These are phyloP conservation scores for Pleurotus citrinopileatus DNA, from an alignment of 768 basidiomycete genomes.

Conservation along the genomic window DNA sequence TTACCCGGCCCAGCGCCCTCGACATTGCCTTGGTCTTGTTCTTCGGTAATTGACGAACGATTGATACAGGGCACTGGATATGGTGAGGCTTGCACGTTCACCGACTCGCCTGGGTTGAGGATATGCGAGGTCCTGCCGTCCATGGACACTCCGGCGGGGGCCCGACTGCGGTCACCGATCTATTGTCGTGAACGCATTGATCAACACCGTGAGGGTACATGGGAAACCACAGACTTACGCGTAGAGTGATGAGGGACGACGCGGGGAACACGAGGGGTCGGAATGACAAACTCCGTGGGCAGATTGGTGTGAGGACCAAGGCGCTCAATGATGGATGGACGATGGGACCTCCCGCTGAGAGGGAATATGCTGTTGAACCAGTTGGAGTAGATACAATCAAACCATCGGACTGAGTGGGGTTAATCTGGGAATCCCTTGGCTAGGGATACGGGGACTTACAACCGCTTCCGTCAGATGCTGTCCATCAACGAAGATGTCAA, in stretches of 20 bases:
- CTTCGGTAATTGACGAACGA: conserved; percentile 70
- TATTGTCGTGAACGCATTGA: too few relatives aligned
- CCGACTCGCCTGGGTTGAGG: conserved; percentile 81
- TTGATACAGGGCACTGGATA: conserved; percentile 94
- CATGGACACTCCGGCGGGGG: conserved; percentile 89
- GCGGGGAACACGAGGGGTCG: conserved; percentile 88
- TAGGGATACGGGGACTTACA: conserved; percentile 44
- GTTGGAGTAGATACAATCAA: conserved; percentile 94
- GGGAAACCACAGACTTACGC: conserved; percentile 41
- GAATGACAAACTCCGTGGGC: conserved; percentile 89
- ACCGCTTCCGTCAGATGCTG: conserved; percentile 96
- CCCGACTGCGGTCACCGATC: conserved; percentile 84
- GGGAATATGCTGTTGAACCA: conserved; percentile 93
- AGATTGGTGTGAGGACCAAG: conserved; percentile 92
- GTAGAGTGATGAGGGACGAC: conserved; percentile 70
- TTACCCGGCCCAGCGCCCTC: conserved; percentile 77
- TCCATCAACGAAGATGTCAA: conserved; percentile 91
- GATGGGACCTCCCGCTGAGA: conserved; percentile 94
- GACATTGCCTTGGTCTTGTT: conserved; percentile 37
- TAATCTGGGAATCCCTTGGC: conserved; percentile 10
- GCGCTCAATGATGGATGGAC: conserved; percentile 91
- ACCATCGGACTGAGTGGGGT: conserved; percentile 72
- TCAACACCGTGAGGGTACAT: too few relatives aligned
- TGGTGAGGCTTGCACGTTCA: conserved; percentile 80
- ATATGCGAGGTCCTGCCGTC: conserved; percentile 86